A percentile compares a stretch with the other conserved stretches of the same genome.
These are phyloP conservation scores for Samsoniella hepiali DNA, from an alignment of 2,329 filamentous ascomycete species.

Conservation along the genomic window DNA sequence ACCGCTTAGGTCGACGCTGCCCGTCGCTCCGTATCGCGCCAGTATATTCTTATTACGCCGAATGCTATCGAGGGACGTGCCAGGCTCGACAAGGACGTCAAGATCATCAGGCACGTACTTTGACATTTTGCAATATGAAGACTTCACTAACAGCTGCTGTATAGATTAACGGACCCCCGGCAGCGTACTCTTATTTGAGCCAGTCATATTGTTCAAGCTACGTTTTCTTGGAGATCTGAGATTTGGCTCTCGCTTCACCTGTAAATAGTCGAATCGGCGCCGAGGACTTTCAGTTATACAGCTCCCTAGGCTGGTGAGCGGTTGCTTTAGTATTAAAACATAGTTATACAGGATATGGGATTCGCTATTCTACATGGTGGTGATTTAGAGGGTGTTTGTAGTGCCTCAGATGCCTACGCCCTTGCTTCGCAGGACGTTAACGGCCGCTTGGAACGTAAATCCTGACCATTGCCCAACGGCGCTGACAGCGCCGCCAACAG, in stretches of 20 bases:
- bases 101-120: constrained; percentile 64
- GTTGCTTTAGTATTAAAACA: neutral
- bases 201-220: neutral
- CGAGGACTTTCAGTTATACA: neutral
- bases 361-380: neutral
- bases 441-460: constrained; percentile 71
- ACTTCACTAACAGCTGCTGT: constrained; percentile 25
- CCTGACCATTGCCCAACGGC: constrained; percentile 73
- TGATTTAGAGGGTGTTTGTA: neutral
- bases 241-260: neutral
- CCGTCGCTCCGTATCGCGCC: constrained; percentile 78
- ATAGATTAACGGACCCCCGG: constrained; percentile 57
- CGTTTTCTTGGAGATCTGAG: neutral
- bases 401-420: constrained; percentile 69
- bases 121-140: neutral
- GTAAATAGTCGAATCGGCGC: neutral
- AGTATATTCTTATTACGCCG: constrained; percentile 95
- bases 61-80: constrained; percentile 69
- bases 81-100: constrained; percentile 65
- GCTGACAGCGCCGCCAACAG: constrained; percentile 58
- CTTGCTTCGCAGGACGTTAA: constrained; percentile 86
- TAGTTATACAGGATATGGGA: neutral
- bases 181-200: constrained; percentile 44
- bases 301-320: neutral
- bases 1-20: constrained; percentile 71